Evolutionary conservation across 345 rosid genomes (phyloP), one percentile per base, ranked within the genome.

Genomic region (Fremontodendron californicum): DNA sequence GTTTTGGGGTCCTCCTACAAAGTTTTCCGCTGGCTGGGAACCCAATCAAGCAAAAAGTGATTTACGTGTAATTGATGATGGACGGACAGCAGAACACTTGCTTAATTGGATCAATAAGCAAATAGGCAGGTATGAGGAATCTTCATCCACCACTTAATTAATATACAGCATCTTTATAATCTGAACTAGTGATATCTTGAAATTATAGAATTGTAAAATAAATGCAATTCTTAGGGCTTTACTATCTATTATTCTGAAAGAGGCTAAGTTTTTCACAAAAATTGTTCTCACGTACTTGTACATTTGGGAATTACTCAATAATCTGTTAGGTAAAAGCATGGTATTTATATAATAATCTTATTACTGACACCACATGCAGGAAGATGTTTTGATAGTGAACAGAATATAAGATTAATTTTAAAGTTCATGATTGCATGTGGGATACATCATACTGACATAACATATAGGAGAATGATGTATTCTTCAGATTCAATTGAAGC

Each of bases 101-200:
- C 88, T 96, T 77, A 84, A 72, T 72, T 96, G 97, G 98, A 92
- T 96, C 78, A 96, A 93, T 85, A 91, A 94, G 90, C 84, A 89
- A 82, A 63, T 85, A 57, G 91, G 93, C 81, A 96, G 99, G 98
- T 92, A 88, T 77, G 88, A 15, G 37, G 61, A 77, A 10, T 82
- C 70, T 31, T 29, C 33, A 62, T 75, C 58, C 19, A 63, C 55
- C 49, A 35, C 63, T 74, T 81, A 42, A 70, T 75, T 73, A 63
- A 39, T 57, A 1, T 48, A 48, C 21, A 55, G 2, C 12, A 12
- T 46, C 70, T 37, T 82, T 77, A 40, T 39, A 60, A 6, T 51
- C 31, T 35, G 79, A 62, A 23, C 2, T 9, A 15, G 15, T 68
- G 19, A 23, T 65, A 23, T 61, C 60, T 46, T 49, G 54, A 23